Percentiles rank a stretch among this genome's conserved stretches.
Conservation (phyloP, 1,284 basidiomycete species). For the Laetiporus sulphureus region DNA sequence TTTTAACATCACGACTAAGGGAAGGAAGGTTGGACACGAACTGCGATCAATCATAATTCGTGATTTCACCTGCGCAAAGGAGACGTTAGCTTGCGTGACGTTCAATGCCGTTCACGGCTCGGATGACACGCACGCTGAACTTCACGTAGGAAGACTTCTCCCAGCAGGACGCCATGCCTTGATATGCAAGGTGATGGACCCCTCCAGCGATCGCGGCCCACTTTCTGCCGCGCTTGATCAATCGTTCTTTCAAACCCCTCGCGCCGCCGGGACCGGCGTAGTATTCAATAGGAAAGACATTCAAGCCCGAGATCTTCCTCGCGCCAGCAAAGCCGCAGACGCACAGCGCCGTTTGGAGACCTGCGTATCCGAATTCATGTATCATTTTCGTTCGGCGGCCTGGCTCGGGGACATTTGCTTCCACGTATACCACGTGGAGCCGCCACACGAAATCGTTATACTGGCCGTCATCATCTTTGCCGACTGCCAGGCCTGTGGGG, state of each 20-base stretch:
- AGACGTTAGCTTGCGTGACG: slow-evolving; percentile 3
- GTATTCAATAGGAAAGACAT: slow-evolving; percentile 46
- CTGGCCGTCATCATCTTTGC: slow-evolving; percentile 10
- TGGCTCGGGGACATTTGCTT: slow-evolving; percentile 20
- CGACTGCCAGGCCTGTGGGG: slow-evolving; percentile 18
- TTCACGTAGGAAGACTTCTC: slow-evolving; percentile 28
- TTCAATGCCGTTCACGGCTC: too few species aligned
- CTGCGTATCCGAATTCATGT: slow-evolving; percentile 28
- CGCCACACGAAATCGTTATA: slow-evolving; percentile 23
- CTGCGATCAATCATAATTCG: slow-evolving; percentile 55
- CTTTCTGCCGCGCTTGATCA: slow-evolving; percentile 43
- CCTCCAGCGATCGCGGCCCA: slow-evolving; percentile 44
- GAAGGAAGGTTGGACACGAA: slow-evolving; percentile 14
- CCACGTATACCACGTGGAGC: slow-evolving; percentile 25
- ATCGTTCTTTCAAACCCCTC: slow-evolving; percentile 30
- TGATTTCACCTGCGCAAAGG: slow-evolving; percentile 21
- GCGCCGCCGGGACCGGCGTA: slow-evolving; percentile 34
- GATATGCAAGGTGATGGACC: slow-evolving; percentile 49
- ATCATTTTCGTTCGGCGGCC: slow-evolving; percentile 12
- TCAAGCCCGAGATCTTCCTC: slow-evolving; percentile 40
- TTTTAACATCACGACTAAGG: not conserved
- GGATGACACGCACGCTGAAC: slow-evolving; percentile 43
- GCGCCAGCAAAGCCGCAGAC: slow-evolving; percentile 38
- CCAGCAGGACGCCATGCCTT: slow-evolving; percentile 28
- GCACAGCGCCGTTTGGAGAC: slow-evolving; percentile 34